Evolutionary conservation across 176 grass and related monocot genomes (phyloP).

Genomic region (Juncus inflexus): DNA sequence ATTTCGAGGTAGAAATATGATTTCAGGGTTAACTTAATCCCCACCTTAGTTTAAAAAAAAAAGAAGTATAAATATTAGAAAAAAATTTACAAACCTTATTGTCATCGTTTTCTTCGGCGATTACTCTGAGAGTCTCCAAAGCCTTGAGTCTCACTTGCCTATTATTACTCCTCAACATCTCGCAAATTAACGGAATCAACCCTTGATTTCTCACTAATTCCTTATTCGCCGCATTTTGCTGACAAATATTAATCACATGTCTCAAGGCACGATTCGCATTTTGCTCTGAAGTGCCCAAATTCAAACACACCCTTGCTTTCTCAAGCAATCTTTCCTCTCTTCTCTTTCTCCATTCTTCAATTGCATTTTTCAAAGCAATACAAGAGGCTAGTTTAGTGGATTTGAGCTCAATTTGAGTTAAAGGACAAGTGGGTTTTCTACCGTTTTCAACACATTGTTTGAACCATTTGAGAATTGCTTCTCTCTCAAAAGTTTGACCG

Average conservation of each 20-base stretch:
- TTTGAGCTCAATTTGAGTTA: conserved; percentile 55
- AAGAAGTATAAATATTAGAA: neutral
- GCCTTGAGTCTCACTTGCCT: conserved; percentile 34
- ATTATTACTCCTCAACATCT: conserved; percentile 43
- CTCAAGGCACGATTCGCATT: conserved; percentile 38
- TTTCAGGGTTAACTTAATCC: neutral
- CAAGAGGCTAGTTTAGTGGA: conserved; percentile 47
- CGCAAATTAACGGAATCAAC: conserved; percentile 32
- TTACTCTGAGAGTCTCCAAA: conserved; percentile 33
- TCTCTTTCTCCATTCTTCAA: conserved; percentile 67
- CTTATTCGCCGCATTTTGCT: conserved; percentile 31
- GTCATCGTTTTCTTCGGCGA: conserved; percentile 38
- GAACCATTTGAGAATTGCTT: conserved; percentile 92
- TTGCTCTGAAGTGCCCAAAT: conserved; percentile 18
- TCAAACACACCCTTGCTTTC: conserved; percentile 31
- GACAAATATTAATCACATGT: conserved; percentile 34
- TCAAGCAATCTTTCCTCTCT: conserved; percentile 69
- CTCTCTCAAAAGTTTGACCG: conserved; percentile 78
- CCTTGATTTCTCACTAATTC: conserved; percentile 29
- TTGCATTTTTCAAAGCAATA: conserved; percentile 68
- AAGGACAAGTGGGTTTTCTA: conserved; percentile 54
- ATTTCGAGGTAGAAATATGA: too few species aligned
- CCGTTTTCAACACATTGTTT: conserved; percentile 67
- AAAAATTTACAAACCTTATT: conserved; percentile 37
- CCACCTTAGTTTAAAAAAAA: neutral